phyloP scores from a whole-genome alignment of 208 protist genomes.

The Trypanosoma avium region DNA sequence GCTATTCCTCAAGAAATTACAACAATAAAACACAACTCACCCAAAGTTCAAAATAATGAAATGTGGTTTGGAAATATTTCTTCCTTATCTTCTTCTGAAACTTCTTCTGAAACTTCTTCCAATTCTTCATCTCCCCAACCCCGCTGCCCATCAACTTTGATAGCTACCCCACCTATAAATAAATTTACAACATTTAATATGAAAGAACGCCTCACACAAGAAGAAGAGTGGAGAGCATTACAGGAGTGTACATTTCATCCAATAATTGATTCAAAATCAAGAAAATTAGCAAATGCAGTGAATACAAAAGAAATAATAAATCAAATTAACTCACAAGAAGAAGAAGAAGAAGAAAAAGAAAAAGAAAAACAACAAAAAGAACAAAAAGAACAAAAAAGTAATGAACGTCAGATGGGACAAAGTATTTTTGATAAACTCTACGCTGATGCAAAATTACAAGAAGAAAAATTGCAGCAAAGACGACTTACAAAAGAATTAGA shows the following conservation, averaged over 20 bases:
- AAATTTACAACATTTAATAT: conserved; percentile 1
- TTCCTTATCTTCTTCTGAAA: no score
- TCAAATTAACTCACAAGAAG: no score
- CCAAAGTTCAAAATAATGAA: not conserved
- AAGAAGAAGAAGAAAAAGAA: not conserved
- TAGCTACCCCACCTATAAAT: no score
- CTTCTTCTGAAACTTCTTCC: no score
- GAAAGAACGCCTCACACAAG: conserved; percentile 12
- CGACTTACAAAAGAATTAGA: not conserved
- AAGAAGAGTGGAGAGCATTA: conserved; percentile 1
- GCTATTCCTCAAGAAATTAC: no score
- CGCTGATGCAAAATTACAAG: conserved; percentile 18
- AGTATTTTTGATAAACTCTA: conserved; percentile 18
- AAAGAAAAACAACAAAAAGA: conserved; percentile 6
- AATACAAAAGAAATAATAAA: not conserved
- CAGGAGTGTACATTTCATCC: conserved; percentile 48
- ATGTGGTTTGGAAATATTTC: not conserved
- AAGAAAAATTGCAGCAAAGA: not conserved
- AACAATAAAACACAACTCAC: no score
- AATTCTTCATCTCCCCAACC: not conserved
- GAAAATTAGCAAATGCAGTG: not conserved
- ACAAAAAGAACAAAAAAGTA: conserved; percentile 3
- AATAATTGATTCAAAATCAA: conserved; percentile 15
- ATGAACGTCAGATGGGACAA: not conserved
- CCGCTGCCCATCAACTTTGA: conserved; percentile 1